Evolutionary conservation across 2,329 filamentous ascomycete species (phyloP).

Genomic region (Colletotrichum melonis): DNA sequence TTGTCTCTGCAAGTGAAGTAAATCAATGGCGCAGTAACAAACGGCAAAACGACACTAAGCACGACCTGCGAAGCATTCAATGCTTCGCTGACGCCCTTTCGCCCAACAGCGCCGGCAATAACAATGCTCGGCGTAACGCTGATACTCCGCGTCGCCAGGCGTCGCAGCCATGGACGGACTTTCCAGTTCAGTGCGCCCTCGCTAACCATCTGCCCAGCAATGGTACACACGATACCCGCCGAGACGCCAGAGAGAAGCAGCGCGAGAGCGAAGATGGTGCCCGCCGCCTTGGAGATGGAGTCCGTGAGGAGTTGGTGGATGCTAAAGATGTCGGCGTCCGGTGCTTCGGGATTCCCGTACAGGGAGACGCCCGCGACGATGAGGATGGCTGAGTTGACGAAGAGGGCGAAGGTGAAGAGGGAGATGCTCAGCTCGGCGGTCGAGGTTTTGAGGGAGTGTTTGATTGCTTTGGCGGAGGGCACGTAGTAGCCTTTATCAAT

Average conservation of each 20-base stretch:
- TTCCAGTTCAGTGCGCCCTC: slow-evolving; percentile 85
- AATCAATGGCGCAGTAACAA: slow-evolving; percentile 84
- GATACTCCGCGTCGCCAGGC: slow-evolving; percentile 81
- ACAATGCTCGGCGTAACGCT: slow-evolving; percentile 86
- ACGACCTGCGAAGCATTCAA: slow-evolving; percentile 83
- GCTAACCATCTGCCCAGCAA: slow-evolving; percentile 88
- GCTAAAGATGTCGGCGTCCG: slow-evolving; percentile 81
- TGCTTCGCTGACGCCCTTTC: slow-evolving; percentile 75
- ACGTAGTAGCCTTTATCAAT: slow-evolving; percentile 70
- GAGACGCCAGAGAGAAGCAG: slow-evolving; percentile 83
- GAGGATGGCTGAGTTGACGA: slow-evolving; percentile 85
- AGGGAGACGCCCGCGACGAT: slow-evolving; percentile 85
- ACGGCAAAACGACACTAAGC: slow-evolving; percentile 82
- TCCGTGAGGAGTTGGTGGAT: slow-evolving; percentile 79
- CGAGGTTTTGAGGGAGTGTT: slow-evolving; percentile 78
- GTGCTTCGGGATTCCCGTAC: slow-evolving; percentile 70
- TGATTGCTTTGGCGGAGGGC: slow-evolving; percentile 79
- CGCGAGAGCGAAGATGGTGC: slow-evolving; percentile 86
- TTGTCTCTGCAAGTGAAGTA: slow-evolving; percentile 84
- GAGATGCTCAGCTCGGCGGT: slow-evolving; percentile 77
- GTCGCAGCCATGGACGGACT: slow-evolving; percentile 80
- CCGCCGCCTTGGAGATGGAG: slow-evolving; percentile 79
- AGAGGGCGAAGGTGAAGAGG: slow-evolving; percentile 85
- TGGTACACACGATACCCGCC: slow-evolving; percentile 89
- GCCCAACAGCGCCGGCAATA: slow-evolving; percentile 83